Evolutionary conservation across 2,329 filamentous ascomycete species (phyloP).

Genomic region (Alternaria burnsii): DNA sequence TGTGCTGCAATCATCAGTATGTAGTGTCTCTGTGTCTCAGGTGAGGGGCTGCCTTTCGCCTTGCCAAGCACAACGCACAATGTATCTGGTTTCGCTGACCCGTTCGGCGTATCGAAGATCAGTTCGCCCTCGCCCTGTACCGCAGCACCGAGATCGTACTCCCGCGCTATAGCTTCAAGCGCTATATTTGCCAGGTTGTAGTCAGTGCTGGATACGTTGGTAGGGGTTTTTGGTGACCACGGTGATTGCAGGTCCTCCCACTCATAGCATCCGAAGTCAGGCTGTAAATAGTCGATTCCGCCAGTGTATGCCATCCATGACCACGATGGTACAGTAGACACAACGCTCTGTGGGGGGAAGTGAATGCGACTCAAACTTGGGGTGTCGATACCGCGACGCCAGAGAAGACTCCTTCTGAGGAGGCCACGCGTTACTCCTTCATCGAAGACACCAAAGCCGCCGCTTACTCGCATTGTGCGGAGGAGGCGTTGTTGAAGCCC

Average conservation of each 20-base stretch:
- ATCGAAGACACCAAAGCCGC: constrained; percentile 46
- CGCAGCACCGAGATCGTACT: background rate
- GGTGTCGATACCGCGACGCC: constrained; percentile 9
- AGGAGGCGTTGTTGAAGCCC: constrained; percentile 46
- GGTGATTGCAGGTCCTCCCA: constrained; percentile 22
- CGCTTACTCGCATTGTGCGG: constrained; percentile 24
- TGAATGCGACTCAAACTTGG: constrained; percentile 3
- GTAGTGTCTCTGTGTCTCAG: background rate
- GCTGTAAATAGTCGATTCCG: constrained; percentile 25
- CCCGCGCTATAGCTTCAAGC: background rate
- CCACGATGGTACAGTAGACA: constrained; percentile 18
- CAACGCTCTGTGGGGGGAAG: constrained; percentile 1
- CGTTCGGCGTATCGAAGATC: constrained; percentile 1
- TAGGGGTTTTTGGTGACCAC: background rate
- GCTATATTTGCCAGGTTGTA: background rate
- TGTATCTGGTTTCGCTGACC: background rate
- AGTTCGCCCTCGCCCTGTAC: background rate
- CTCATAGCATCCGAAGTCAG: constrained; percentile 11
- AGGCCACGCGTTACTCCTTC: constrained; percentile 12
- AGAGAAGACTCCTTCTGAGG: constrained; percentile 17
- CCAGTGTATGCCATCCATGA: constrained; percentile 29
- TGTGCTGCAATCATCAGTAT: constrained; percentile 1
- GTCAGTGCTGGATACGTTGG: background rate
- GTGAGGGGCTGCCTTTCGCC: background rate
- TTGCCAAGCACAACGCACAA: constrained; percentile 4